Conservation (phyloP, 2,329 filamentous ascomycete genomes). For the Emmonsiellopsis sp. region DNA sequence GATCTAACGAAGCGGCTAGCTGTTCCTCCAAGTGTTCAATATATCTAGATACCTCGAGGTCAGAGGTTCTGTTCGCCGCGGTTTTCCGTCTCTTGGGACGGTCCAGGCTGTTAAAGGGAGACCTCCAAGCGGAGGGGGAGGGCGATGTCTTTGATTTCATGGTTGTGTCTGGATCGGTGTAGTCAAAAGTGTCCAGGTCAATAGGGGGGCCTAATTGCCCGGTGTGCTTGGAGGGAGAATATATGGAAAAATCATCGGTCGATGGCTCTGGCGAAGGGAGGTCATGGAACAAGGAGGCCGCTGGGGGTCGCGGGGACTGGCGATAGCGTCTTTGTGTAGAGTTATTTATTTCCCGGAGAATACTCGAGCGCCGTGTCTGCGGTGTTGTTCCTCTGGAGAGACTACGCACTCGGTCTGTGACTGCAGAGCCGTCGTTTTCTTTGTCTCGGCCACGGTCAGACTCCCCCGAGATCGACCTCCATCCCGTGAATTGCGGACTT, state of each 20-base stretch:
- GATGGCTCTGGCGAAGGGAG: slow-evolving; percentile 7
- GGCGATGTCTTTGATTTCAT: slow-evolving; percentile 5
- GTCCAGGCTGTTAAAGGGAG: slow-evolving; percentile 3
- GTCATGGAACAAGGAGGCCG: slow-evolving; percentile 16
- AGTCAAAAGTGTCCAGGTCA: slow-evolving; percentile 1
- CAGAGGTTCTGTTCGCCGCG: slow-evolving; percentile 15
- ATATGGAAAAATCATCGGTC: slow-evolving; percentile 3
- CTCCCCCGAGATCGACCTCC: slow-evolving; percentile 11
- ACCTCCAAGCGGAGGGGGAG: slow-evolving; percentile 12
- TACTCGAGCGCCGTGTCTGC: slow-evolving; percentile 15
- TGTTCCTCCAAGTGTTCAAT: slow-evolving; percentile 42
- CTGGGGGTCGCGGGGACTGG: slow-evolving; percentile 11
- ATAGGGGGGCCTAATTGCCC: slow-evolving; percentile 1
- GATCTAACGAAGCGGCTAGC: slow-evolving; percentile 31
- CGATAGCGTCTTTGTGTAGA: slow-evolving; percentile 16
- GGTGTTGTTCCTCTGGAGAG: slow-evolving; percentile 1
- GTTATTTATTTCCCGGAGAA: slow-evolving; percentile 22
- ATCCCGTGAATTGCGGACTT: slow-evolving; percentile 14
- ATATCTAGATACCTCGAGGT: slow-evolving; percentile 35
- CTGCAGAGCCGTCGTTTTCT: slow-evolving; percentile 9
- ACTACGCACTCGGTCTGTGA: neutral
- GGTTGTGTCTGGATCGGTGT: slow-evolving; percentile 3
- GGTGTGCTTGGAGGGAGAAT: neutral
- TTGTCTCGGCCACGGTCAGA: slow-evolving; percentile 14
- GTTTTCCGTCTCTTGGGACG: slow-evolving; percentile 14